Evolutionary conservation across 768 basidiomycete genomes (phyloP).

Genomic region (Auriculariales sp.): DNA sequence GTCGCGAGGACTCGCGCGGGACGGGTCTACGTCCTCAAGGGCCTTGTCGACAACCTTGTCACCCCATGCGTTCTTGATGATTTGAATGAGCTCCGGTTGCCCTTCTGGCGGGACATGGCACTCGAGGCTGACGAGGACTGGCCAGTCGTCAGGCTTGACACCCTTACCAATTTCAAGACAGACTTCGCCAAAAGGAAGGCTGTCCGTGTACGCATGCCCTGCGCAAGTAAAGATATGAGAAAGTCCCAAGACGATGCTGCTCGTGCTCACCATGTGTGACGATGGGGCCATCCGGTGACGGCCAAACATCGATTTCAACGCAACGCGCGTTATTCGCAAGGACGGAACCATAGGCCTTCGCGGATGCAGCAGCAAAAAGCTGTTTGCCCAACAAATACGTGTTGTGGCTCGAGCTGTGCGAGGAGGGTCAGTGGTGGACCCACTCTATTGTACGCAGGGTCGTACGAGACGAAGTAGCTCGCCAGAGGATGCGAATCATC

Average conservation of each 20-base stretch:
- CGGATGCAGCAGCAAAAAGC: slow-evolving; percentile 37
- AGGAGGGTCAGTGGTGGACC: not conserved
- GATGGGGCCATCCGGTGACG: slow-evolving; percentile 23
- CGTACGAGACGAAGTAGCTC: slow-evolving; percentile 39
- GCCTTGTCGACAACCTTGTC: slow-evolving; percentile 30
- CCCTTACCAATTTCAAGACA: slow-evolving; percentile 35
- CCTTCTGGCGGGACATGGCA: slow-evolving; percentile 40
- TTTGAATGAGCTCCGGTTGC: slow-evolving; percentile 37
- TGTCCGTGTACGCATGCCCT: slow-evolving; percentile 40
- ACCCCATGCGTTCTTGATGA: slow-evolving; percentile 38
- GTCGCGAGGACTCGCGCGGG: slow-evolving; percentile 27
- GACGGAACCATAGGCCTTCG: slow-evolving; percentile 40
- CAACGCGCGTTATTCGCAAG: slow-evolving; percentile 36
- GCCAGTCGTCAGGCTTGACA: slow-evolving; percentile 28
- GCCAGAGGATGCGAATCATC: slow-evolving; percentile 34
- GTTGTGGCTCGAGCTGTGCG: slow-evolving; percentile 44
- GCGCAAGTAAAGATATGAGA: no score
- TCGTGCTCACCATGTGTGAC: slow-evolving; percentile 57
- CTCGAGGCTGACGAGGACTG: slow-evolving; percentile 45
- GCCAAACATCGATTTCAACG: slow-evolving; percentile 60
- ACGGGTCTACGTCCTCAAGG: slow-evolving; percentile 23
- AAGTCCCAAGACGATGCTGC: no score
- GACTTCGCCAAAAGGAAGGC: slow-evolving; percentile 35
- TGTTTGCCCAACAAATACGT: slow-evolving; percentile 49
- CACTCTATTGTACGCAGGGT: not conserved